Base-by-base conservation (phyloP, 345 rosid genomes). In the Camelina neglecta region DNA sequence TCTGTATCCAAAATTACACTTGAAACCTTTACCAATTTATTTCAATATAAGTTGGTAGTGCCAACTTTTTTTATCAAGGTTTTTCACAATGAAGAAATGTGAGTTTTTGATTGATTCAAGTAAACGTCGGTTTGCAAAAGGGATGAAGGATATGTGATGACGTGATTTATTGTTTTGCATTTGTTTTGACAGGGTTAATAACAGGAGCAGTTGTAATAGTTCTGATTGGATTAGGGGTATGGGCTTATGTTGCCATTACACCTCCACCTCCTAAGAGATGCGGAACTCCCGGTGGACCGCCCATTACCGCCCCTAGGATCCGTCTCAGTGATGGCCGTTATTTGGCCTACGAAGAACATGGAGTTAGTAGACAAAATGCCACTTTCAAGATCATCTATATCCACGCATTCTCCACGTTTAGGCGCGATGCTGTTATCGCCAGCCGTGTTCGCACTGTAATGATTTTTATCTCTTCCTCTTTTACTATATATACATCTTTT, bases 301-400 rank as follows among this genome's bases (percentile, higher is more conserved):
- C 85, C 31, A 59, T 87, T 12, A 85, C 88, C 42, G 83, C 87
- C 20, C 78, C 87, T 3, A 81, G 93, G 79, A 81, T 84, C 72
- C 80, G 79, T 75, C 86, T 89, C 15, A 74, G 77, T 63, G 88
- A 87, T 77, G 88, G 93, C 20, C 86, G 93, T 63, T 66, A 79
- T 64, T 77, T 89, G 29, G 88, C 91, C 55, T 87, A 87, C 77
- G 60, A 79, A 76, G 93, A 89, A 71, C 61, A 83, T 42, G 91
- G 91, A 55, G 82, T 72, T 47, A 80, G 86, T 16, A 87, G 75
- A 76, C 83, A 83, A 21, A 60, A 42, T 7, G 90, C 94, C 53
- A 89, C 75, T 60, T 65, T 77, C 81, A 89, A 82, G 71, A 77
- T 87, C 67, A 66, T 89, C 39, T 85, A 33, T 31, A 73, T 84